phyloP scores from a whole-genome alignment of 257 asterid species.

The Przewalskia tangutica region DNA sequence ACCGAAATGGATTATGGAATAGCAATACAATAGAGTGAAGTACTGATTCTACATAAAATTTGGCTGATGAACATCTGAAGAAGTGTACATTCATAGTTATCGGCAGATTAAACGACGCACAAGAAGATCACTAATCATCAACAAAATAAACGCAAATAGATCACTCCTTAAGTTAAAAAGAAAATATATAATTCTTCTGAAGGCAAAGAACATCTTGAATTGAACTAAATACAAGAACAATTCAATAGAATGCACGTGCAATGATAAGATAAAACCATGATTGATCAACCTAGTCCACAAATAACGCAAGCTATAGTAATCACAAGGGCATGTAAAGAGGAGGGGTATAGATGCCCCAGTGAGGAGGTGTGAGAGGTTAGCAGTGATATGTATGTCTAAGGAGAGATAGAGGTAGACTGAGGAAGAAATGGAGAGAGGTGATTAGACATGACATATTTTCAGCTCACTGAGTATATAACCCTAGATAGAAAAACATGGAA shows the following conservation, averaged over 20 bases:
- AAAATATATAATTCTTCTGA: not conserved
- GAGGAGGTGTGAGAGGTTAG: too few species aligned
- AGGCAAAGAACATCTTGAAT: not conserved
- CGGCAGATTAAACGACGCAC: not conserved
- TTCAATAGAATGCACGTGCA: not conserved
- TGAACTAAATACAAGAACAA: not conserved
- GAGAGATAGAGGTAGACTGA: too few species aligned
- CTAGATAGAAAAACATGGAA: too few species aligned
- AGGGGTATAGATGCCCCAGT: too few species aligned
- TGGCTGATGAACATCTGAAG: not conserved
- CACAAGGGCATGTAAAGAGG: not conserved
- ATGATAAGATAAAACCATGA: not conserved
- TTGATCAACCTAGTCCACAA: not conserved
- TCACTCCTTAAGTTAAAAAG: not conserved
- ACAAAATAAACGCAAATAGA: not conserved
- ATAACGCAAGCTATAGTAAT: not conserved
- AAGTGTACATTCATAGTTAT: not conserved
- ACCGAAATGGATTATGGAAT: not conserved
- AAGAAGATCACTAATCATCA: not conserved
- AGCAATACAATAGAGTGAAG: not conserved
- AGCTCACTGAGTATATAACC: too few species aligned
- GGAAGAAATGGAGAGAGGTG: too few species aligned
- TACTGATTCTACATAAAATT: not conserved
- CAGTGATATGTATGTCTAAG: too few species aligned
- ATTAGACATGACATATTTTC: too few species aligned